A percentile compares a stretch with the other conserved stretches of the same genome.
Conservation (phyloP, 352 stramenopile species). For the Phytophthora cryptogea region DNA sequence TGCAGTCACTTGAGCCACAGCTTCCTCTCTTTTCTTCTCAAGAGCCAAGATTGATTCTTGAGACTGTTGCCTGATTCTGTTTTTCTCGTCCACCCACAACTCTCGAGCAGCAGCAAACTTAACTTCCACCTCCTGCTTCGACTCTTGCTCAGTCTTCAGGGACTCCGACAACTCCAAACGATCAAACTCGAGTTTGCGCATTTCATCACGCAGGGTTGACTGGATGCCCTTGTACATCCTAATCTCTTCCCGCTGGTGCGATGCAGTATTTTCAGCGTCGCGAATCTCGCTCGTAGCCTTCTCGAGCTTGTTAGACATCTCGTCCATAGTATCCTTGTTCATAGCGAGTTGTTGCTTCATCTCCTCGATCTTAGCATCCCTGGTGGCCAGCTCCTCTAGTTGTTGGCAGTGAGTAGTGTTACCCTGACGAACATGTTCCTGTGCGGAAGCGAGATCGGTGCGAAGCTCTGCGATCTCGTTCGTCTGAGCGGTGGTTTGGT, state of each 20-base stretch:
- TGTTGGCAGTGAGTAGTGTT: constrained; percentile 8
- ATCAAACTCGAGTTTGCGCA: constrained; percentile 37
- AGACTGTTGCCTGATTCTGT: constrained; percentile 17
- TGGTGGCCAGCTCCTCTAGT: constrained; percentile 19
- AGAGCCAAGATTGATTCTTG: constrained; percentile 23
- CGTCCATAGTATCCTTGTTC: constrained; percentile 11
- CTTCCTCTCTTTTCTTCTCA: constrained; percentile 35
- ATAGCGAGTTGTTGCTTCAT: constrained; percentile 24
- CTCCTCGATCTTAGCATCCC: constrained; percentile 23
- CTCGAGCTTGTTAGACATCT: constrained; percentile 25
- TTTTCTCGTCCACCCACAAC: constrained; percentile 30
- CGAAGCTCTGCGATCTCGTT: constrained; percentile 24
- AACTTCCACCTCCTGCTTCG: constrained; percentile 29
- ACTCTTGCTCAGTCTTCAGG: constrained; percentile 36
- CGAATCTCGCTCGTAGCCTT: constrained; percentile 22
- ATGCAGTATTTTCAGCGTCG: constrained; percentile 22
- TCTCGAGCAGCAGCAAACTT: constrained; percentile 22
- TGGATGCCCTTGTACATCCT: constrained; percentile 36
- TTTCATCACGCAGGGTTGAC: constrained; percentile 25
- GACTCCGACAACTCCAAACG: constrained; percentile 28
- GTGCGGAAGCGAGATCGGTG: constrained; percentile 23
- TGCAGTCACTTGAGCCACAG: constrained; percentile 32
- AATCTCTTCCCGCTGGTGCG: constrained; percentile 26
- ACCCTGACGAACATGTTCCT: constrained; percentile 26
- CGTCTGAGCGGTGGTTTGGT: constrained; percentile 17